A percentile compares a stretch with the other conserved stretches of the same genome.
Evolutionary conservation across 495 filamentous ascomycete genomes (phyloP).

Genomic region (Penicillium pancosmium): DNA sequence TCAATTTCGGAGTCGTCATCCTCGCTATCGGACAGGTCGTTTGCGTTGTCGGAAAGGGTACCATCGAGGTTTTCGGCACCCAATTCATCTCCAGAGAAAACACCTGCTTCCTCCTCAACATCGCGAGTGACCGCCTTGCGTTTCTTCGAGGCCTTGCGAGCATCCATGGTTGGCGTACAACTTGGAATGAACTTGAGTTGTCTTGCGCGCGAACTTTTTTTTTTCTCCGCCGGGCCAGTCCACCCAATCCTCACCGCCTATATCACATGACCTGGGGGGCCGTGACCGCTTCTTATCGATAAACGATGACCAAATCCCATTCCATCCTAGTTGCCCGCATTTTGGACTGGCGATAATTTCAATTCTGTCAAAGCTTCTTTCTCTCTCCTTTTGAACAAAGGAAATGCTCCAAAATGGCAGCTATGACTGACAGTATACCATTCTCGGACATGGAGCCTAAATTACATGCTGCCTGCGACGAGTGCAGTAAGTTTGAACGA

Average conservation of each 20-base stretch:
- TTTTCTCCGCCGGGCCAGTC: conserved; percentile 22
- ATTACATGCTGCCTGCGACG: conserved; percentile 47
- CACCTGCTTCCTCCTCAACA: conserved; percentile 52
- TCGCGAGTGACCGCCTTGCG: conserved; percentile 61
- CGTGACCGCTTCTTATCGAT: conserved; percentile 38
- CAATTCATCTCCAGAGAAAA: conserved; percentile 68
- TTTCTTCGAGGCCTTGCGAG: conserved; percentile 52
- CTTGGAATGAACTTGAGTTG: conserved; percentile 5
- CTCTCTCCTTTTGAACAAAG: background rate
- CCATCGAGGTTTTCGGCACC: conserved; percentile 64
- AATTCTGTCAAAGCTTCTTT: background rate
- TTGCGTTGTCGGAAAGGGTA: conserved; percentile 63
- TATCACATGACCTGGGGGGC: conserved; percentile 28
- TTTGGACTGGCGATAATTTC: conserved; percentile 4
- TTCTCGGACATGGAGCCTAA: conserved; percentile 27
- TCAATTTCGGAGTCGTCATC: conserved; percentile 51
- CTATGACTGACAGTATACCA: conserved; percentile 7
- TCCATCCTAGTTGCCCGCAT: conserved; percentile 6
- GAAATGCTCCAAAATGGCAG: conserved; percentile 3
- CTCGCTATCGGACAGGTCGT: conserved; percentile 46
- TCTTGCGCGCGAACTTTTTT: conserved; percentile 35
- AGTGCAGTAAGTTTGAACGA: conserved; percentile 39
- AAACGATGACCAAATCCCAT: conserved; percentile 24
- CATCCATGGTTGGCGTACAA: conserved; percentile 35
- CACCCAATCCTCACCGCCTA: conserved; percentile 43